Conservation (phyloP, 2,329 filamentous ascomycete species). For the Xylariaceae sp. region DNA sequence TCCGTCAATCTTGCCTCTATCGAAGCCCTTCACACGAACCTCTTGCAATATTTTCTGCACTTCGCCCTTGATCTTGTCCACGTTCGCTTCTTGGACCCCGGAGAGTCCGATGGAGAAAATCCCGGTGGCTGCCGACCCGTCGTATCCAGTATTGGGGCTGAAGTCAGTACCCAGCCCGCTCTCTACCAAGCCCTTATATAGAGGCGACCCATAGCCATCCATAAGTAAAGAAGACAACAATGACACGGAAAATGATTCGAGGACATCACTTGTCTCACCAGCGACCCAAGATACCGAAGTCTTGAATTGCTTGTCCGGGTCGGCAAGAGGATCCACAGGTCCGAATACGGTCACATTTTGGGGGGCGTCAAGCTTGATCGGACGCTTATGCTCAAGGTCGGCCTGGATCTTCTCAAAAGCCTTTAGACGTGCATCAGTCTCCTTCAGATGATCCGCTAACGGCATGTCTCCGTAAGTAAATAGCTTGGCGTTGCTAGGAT, state of each 20-base stretch:
- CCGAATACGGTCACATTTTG: constrained; percentile 68
- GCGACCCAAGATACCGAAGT: constrained; percentile 92
- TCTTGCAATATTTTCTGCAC: constrained; percentile 70
- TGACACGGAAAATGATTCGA: constrained; percentile 84
- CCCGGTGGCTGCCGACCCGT: constrained; percentile 68
- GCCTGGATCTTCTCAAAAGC: constrained; percentile 67
- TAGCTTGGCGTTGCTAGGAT: constrained; percentile 94
- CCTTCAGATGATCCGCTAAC: constrained; percentile 71
- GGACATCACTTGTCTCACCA: constrained; percentile 73
- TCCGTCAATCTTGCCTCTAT: constrained; percentile 85
- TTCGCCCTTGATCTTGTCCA: constrained; percentile 69
- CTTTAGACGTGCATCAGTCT: constrained; percentile 70
- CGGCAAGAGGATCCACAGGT: constrained; percentile 81
- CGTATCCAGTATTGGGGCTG: constrained; percentile 91
- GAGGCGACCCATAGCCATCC: constrained; percentile 90
- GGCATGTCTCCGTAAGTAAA: constrained; percentile 95
- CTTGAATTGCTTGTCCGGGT: constrained; percentile 83
- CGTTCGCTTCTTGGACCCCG: constrained; percentile 78
- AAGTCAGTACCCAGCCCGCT: constrained; percentile 87
- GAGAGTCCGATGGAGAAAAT: constrained; percentile 90
- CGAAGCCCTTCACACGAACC: constrained; percentile 73
- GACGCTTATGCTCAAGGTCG: constrained; percentile 70
- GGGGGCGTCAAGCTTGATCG: constrained; percentile 68
- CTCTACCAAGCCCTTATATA: constrained; percentile 87
- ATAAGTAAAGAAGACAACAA: constrained; percentile 80